These are phyloP conservation scores for Skeletonema menzelii DNA, from an alignment of 108 stramenopile genomes.

Conservation along the genomic window DNA sequence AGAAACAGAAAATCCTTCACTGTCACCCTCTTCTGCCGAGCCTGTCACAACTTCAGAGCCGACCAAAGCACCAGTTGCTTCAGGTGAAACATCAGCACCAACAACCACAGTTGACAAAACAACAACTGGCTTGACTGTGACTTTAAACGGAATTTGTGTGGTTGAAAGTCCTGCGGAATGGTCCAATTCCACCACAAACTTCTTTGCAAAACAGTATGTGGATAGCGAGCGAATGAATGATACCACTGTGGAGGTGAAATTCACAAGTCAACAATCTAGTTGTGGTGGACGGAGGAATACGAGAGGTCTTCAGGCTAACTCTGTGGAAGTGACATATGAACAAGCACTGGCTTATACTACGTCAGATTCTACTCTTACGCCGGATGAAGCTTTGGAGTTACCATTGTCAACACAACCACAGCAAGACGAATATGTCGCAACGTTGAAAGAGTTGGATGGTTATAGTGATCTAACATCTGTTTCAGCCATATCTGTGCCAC, in stretches of 20 bases:
- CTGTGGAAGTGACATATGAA: constrained; percentile 20
- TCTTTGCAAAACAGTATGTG: constrained; percentile 22
- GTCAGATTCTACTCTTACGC: not conserved
- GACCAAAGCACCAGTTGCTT: not conserved
- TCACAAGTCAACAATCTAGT: not conserved
- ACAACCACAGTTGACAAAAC: constrained; percentile 16
- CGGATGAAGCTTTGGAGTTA: not conserved
- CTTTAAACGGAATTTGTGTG: constrained; percentile 7
- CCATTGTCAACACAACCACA: constrained; percentile 2
- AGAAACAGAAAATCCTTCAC: not conserved
- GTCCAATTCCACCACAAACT: constrained; percentile 18
- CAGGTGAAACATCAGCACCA: constrained; percentile 2
- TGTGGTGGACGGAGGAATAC: not conserved
- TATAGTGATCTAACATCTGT: constrained; percentile 14
- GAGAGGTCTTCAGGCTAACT: not conserved
- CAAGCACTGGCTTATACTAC: constrained; percentile 17
- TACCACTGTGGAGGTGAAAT: constrained; percentile 5
- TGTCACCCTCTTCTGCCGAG: not conserved
- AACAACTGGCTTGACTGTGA: constrained; percentile 14
- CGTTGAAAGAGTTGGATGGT: constrained; percentile 3
- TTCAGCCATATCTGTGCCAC: not conserved
- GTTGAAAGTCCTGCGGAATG: constrained; percentile 10
- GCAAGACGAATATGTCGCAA: constrained; percentile 2
- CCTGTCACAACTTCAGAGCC: not conserved
- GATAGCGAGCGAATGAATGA: not conserved